phyloP scores from a whole-genome alignment of 495 filamentous ascomycete genomes.

The Xylaria longipes region DNA sequence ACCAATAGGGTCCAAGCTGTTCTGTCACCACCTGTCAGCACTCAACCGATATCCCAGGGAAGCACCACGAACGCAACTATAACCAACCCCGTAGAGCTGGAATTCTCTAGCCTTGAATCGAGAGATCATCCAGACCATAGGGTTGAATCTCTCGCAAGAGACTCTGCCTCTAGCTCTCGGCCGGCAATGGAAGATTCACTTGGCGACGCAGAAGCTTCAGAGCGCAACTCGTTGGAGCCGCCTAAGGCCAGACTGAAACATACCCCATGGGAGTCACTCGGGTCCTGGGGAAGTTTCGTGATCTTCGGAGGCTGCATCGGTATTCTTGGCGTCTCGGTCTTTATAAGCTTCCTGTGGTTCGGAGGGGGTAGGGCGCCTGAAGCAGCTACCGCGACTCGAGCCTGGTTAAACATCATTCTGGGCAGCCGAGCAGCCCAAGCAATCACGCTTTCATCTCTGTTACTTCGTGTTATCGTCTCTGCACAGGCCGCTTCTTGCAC shows the following conservation, averaged over 20 bases:
- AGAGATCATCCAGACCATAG: no score
- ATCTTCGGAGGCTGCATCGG: slow-evolving; percentile 16
- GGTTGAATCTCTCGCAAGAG: no score
- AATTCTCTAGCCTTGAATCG: no score
- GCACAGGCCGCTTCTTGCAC: slow-evolving; percentile 19
- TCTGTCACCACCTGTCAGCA: no score
- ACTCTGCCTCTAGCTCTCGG: neutral
- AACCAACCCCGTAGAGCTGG: no score
- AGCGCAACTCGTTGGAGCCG: neutral
- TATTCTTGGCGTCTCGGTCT: slow-evolving; percentile 13
- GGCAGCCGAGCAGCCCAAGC: slow-evolving; percentile 8
- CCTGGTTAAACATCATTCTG: slow-evolving; percentile 6
- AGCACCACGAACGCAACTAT: no score
- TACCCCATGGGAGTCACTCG: neutral
- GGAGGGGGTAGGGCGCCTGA: neutral
- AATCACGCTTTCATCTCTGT: slow-evolving; percentile 23
- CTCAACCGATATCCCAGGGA: no score
- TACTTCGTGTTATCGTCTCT: slow-evolving; percentile 17
- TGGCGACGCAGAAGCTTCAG: neutral
- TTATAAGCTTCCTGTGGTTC: slow-evolving; percentile 23
- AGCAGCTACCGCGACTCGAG: neutral
- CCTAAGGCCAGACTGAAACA: neutral
- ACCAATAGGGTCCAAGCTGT: no score
- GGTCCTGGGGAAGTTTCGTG: neutral
- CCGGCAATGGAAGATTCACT: neutral